Evolutionary conservation across 2,329 filamentous ascomycete species (phyloP).

Genomic region (Coniella lustricola): DNA sequence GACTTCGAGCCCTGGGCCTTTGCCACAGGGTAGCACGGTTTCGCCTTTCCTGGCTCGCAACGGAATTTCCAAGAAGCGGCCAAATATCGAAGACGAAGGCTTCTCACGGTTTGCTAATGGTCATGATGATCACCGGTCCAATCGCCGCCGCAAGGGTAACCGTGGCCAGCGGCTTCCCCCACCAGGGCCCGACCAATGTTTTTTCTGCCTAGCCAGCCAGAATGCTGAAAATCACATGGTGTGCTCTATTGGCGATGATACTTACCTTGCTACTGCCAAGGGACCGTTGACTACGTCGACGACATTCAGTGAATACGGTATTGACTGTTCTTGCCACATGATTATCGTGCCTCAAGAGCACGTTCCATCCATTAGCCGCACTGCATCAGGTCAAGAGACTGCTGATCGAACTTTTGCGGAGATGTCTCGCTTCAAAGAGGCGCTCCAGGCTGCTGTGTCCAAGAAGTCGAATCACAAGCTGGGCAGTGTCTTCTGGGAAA

Average conservation of each 20-base stretch:
- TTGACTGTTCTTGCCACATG: constrained; percentile 77
- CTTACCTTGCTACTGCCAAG: constrained; percentile 87
- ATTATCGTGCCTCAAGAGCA: constrained; percentile 88
- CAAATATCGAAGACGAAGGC: constrained; percentile 33
- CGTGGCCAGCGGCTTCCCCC: constrained; percentile 45
- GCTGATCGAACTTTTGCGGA: constrained; percentile 62
- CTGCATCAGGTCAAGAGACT: constrained; percentile 45
- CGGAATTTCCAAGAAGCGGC: constrained; percentile 48
- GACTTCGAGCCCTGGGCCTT: constrained; percentile 48
- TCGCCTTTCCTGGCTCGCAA: constrained; percentile 57
- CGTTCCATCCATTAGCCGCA: constrained; percentile 60
- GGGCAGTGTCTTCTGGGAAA: constrained; percentile 86
- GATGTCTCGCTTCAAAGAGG: constrained; percentile 73
- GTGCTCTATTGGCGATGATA: constrained; percentile 77
- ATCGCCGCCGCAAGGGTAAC: constrained; percentile 38
- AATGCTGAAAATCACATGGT: constrained; percentile 82
- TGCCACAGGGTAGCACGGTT: constrained; percentile 65
- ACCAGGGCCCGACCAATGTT: constrained; percentile 73
- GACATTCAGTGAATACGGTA: constrained; percentile 57
- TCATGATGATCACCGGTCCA: constrained; percentile 26
- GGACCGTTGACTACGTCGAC: constrained; percentile 69
- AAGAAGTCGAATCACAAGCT: constrained; percentile 49
- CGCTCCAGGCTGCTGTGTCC: constrained; percentile 75
- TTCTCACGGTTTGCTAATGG: constrained; percentile 49
- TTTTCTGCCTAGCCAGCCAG: constrained; percentile 90